Percentiles rank a stretch among this genome's conserved stretches.
Evolutionary conservation across 2,329 filamentous ascomycete species (phyloP).

Genomic region (Trichoderma oligosporum): DNA sequence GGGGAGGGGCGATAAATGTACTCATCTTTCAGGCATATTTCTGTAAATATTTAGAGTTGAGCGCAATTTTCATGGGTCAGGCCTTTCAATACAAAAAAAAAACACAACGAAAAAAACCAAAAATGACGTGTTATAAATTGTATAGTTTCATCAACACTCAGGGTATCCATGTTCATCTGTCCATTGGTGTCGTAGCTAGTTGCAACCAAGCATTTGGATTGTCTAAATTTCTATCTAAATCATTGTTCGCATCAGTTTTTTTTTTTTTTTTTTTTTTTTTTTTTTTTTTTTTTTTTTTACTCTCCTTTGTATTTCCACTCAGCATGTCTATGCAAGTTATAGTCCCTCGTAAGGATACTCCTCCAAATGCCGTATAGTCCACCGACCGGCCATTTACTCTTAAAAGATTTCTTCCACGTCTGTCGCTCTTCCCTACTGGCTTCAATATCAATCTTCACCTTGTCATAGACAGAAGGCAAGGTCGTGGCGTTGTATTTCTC

Average conservation of each 20-base stretch:
- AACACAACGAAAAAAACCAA: background rate
- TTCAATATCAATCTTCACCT: conserved; percentile 57
- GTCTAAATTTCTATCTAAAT: background rate
- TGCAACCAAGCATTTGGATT: background rate
- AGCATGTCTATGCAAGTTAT: conserved; percentile 50
- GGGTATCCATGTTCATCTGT: background rate
- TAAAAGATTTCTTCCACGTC: conserved; percentile 41
- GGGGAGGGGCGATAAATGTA: background rate
- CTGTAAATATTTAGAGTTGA: conserved; percentile 5
- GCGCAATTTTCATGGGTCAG: background rate
- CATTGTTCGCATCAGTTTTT: background rate
- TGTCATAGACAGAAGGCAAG: conserved; percentile 67
- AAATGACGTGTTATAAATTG: background rate
- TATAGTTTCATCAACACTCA: background rate
- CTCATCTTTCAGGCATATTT: background rate
- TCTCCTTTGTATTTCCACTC: conserved; percentile 50
- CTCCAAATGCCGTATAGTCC: conserved; percentile 58
- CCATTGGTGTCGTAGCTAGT: background rate
- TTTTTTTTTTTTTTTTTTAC: background rate
- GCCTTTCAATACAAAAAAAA: background rate
- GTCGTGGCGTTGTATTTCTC: conserved; percentile 58
- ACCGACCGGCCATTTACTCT: conserved; percentile 52
- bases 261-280: background rate
- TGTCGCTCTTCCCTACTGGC: conserved; percentile 39
- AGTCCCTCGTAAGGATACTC: conserved; percentile 56